These are phyloP conservation scores for Neospermospora avenae DNA, from an alignment of 2,329 filamentous ascomycete species.

Conservation along the genomic window DNA sequence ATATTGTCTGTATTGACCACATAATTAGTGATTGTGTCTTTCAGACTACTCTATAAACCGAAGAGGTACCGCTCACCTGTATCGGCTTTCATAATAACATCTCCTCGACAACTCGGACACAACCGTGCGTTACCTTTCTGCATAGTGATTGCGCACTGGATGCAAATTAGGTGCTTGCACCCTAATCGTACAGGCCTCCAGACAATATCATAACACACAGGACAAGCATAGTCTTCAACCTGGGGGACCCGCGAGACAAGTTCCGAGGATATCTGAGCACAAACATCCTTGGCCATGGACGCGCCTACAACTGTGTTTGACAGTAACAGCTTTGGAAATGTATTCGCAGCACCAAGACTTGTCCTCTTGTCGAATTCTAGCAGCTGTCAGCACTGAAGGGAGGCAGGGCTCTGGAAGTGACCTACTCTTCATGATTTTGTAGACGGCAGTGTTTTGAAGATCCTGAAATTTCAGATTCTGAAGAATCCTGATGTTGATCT, in stretches of 20 bases:
- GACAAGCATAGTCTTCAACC: constrained; percentile 80
- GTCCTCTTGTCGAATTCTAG: constrained; percentile 85
- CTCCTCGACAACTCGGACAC: constrained; percentile 74
- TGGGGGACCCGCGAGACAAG: constrained; percentile 74
- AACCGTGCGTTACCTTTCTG: constrained; percentile 64
- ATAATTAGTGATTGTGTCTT: neutral
- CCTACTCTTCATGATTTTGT: constrained; percentile 82
- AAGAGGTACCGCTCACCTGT: constrained; percentile 47
- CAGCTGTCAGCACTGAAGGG: neutral
- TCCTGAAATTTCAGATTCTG: constrained; percentile 80
- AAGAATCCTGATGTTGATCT: constrained; percentile 73
- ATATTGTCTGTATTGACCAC: constrained; percentile 53
- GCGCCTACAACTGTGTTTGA: constrained; percentile 61
- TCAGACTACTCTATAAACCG: neutral
- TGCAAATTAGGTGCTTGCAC: constrained; percentile 79
- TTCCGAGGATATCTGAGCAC: constrained; percentile 68
- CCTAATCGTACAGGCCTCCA: constrained; percentile 76
- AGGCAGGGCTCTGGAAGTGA: neutral
- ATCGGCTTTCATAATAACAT: constrained; percentile 68
- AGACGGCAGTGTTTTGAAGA: constrained; percentile 73
- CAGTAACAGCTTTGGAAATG: constrained; percentile 57
- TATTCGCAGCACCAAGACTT: constrained; percentile 63
- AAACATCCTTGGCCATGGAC: constrained; percentile 71
- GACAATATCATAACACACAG: constrained; percentile 75
- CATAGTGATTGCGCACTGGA: constrained; percentile 77